A percentile compares a stretch with the other conserved stretches of the same genome.
phyloP scores from a whole-genome alignment of 176 grass and related monocot genomes.

The Phoenix roebelenii region DNA sequence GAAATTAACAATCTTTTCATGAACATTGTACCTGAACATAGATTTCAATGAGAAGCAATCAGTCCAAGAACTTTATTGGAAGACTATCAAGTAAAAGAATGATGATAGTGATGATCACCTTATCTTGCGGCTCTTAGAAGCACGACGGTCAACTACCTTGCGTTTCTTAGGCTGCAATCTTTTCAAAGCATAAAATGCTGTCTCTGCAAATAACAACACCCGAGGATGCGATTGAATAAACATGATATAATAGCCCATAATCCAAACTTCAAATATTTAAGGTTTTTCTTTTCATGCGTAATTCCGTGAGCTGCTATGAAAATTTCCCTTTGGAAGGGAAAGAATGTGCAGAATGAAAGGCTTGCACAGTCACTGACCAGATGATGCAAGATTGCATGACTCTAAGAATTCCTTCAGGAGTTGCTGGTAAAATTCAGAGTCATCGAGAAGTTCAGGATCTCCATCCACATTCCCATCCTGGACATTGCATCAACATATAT shows the following conservation, averaged over 20 bases:
- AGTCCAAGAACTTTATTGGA: neutral
- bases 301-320: neutral
- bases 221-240: too few species aligned
- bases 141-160: conserved; percentile 65
- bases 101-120: conserved; percentile 20
- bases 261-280: too few species aligned
- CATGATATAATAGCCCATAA: too few species aligned
- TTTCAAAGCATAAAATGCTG: conserved; percentile 48
- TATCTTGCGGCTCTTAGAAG: conserved; percentile 94
- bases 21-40: conserved; percentile 54
- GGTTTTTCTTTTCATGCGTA: too few species aligned
- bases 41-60: too few species aligned
- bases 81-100: neutral
- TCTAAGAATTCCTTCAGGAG: conserved; percentile 92
- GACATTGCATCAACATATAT: neutral
- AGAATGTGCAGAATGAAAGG: neutral
- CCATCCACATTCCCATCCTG: conserved; percentile 43
- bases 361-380: conserved; percentile 31
- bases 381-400: conserved; percentile 52
- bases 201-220: conserved; percentile 37
- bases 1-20: conserved; percentile 90
- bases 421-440: conserved; percentile 92
- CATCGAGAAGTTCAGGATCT: conserved; percentile 70
- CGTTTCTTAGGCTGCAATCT: conserved; percentile 82
- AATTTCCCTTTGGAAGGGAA: neutral